A percentile compares a stretch with the other conserved stretches of the same genome.
phyloP scores from a whole-genome alignment of 179 eudicot genomes.

The Spergularia azorica region DNA sequence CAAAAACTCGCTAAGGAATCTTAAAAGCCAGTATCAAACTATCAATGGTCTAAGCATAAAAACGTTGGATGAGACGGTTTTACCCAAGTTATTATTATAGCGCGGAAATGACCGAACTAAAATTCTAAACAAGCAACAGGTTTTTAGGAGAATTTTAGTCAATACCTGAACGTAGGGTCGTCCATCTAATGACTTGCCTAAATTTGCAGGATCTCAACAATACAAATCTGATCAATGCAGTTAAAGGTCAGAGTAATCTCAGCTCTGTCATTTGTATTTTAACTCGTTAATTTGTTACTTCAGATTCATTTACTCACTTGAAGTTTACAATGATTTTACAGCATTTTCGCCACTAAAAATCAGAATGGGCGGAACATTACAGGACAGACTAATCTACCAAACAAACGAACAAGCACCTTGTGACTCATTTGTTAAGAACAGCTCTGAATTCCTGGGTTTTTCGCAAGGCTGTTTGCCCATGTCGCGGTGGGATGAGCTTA shows the following conservation, averaged over 20 bases:
- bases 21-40: too few species aligned
- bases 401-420: constrained; percentile 54
- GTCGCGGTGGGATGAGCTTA: constrained; percentile 82
- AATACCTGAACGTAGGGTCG: not conserved
- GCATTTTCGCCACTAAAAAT: constrained; percentile 60
- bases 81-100: too few species aligned
- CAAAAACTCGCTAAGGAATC: too few species aligned
- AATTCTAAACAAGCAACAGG: too few species aligned
- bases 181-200: not conserved
- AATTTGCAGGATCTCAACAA: constrained; percentile 64
- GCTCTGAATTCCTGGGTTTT: constrained; percentile 56
- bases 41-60: too few species aligned
- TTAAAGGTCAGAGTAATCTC: constrained; percentile 54
- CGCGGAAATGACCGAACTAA: too few species aligned
- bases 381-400: constrained; percentile 67
- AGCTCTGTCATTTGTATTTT: too few species aligned
- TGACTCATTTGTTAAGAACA: constrained; percentile 42
- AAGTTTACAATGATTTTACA: constrained; percentile 20
- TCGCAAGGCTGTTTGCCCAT: constrained; percentile 70
- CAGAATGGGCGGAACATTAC: constrained; percentile 88
- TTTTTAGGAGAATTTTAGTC: not conserved
- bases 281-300: not conserved
- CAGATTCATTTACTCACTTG: not conserved
- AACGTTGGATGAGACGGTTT: not conserved
- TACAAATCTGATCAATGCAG: constrained; percentile 56